These are phyloP conservation scores for Malassezia brasiliensis DNA, from an alignment of 1,284 basidiomycete genomes.

Conservation along the genomic window DNA sequence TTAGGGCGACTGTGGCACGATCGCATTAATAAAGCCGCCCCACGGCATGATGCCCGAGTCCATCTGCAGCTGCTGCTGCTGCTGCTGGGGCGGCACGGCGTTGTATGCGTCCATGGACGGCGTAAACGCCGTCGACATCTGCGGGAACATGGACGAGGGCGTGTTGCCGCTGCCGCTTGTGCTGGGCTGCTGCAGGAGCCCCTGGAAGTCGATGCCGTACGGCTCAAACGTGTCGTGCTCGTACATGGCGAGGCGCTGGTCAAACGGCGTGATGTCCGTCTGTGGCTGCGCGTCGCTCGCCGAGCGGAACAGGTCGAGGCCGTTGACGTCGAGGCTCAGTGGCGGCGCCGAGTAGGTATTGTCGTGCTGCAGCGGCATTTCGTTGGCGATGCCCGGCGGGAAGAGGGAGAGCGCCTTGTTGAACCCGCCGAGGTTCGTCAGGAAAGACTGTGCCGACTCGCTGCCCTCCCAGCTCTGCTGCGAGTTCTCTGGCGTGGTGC, in stretches of 20 bases:
- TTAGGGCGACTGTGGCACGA: slow-evolving; percentile 13
- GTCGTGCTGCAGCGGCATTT: not conserved
- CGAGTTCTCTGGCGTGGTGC: not conserved
- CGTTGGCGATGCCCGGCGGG: not conserved
- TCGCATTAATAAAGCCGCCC: slow-evolving; percentile 35
- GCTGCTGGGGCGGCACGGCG: not conserved
- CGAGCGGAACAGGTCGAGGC: not conserved
- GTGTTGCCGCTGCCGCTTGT: not conserved
- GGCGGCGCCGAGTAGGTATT: not conserved
- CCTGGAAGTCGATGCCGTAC: not conserved
- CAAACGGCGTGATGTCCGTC: not conserved
- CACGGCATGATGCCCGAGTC: slow-evolving; percentile 18
- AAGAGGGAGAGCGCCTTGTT: slow-evolving; percentile 1
- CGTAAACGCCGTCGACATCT: not conserved
- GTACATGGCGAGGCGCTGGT: not conserved
- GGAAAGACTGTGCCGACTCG: slow-evolving; percentile 22
- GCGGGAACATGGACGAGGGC: not conserved
- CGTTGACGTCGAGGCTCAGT: not conserved
- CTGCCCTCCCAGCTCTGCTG: not conserved
- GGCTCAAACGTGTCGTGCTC: not conserved
- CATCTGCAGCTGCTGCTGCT: not conserved
- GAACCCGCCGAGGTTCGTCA: slow-evolving; percentile 31
- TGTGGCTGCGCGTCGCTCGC: not conserved
- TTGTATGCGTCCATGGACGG: not conserved
- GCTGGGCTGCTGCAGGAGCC: not conserved